Evolutionary conservation across 2,329 filamentous ascomycete genomes (phyloP).

Genomic region (Fusarium caatingaense): DNA sequence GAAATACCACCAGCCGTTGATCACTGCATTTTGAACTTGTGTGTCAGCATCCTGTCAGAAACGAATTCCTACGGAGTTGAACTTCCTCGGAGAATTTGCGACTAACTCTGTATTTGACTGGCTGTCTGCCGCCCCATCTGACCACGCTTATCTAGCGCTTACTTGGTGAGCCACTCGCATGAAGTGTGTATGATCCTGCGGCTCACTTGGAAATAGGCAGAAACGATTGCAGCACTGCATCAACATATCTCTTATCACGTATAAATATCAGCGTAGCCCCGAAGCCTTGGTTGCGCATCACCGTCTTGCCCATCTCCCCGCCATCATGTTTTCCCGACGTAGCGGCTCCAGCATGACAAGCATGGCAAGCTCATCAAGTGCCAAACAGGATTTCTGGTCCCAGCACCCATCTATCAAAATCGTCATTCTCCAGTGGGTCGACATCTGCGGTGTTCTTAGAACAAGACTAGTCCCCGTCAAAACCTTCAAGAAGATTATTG

Average conservation of each 20-base stretch:
- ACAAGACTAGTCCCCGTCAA: not conserved
- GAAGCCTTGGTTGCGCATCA: fast-evolving
- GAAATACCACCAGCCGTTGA: not conserved
- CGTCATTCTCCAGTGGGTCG: slow-evolving; percentile 14
- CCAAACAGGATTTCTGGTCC: not conserved
- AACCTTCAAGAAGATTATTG: not conserved
- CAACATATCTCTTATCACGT: fast-evolving
- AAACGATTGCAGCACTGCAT: not conserved
- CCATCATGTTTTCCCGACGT: not conserved
- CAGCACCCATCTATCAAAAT: not conserved
- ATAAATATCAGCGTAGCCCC: not conserved
- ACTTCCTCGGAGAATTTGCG: fast-evolving
- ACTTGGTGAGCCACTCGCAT: not conserved
- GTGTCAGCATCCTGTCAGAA: not conserved
- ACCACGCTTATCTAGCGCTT: not conserved
- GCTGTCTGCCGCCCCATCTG: not conserved
- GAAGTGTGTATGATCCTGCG: not conserved
- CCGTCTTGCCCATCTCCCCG: not conserved
- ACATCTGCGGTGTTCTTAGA: slow-evolving; percentile 4
- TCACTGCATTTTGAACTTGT: not conserved
- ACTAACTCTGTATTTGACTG: not conserved
- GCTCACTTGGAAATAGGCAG: not conserved
- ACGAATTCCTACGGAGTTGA: not conserved
- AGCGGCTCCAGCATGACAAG: not conserved
- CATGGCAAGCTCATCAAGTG: not conserved